Percentiles rank a stretch among this genome's conserved stretches.
These are phyloP conservation scores for Tetracentron sinense DNA, from an alignment of 164 flowering plant species.

Conservation along the genomic window DNA sequence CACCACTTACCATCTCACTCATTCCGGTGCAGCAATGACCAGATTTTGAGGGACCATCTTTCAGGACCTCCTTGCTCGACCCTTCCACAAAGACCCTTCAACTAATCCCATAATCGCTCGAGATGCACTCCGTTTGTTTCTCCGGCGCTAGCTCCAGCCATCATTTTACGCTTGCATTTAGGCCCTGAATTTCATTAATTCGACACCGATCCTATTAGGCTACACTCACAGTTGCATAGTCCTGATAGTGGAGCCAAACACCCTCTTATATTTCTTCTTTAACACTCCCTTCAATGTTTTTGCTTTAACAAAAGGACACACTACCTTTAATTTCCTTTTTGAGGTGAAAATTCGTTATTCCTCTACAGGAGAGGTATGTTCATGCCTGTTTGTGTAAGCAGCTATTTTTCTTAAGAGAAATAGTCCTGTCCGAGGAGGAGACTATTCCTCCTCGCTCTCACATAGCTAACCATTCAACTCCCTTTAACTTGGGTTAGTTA, in stretches of 20 bases:
- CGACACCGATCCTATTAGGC: constrained; percentile 11
- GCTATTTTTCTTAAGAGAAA: no score
- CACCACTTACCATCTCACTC: no score
- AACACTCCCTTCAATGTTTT: constrained; percentile 22
- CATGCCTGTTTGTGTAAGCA: constrained; percentile 13
- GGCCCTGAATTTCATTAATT: constrained; percentile 26
- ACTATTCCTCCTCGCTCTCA: no score
- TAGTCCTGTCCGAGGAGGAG: no score
- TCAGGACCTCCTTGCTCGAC: constrained; percentile 34
- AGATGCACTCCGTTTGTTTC: neutral
- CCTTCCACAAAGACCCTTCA: constrained; percentile 21
- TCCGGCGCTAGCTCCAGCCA: constrained; percentile 15
- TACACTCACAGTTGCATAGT: neutral
- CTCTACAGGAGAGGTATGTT: neutral
- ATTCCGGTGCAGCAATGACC: no score
- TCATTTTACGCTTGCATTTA: constrained; percentile 25
- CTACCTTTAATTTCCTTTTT: neutral
- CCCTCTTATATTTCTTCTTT: constrained; percentile 10
- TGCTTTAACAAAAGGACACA: constrained; percentile 26
- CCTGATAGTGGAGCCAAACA: neutral
- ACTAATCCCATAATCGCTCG: neutral
- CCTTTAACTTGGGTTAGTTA: no score
- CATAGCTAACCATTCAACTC: no score
- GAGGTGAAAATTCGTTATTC: neutral
- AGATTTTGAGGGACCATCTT: constrained; percentile 18